Conservation (phyloP, 2,329 filamentous ascomycete species). For the Microdochium nivale region DNA sequence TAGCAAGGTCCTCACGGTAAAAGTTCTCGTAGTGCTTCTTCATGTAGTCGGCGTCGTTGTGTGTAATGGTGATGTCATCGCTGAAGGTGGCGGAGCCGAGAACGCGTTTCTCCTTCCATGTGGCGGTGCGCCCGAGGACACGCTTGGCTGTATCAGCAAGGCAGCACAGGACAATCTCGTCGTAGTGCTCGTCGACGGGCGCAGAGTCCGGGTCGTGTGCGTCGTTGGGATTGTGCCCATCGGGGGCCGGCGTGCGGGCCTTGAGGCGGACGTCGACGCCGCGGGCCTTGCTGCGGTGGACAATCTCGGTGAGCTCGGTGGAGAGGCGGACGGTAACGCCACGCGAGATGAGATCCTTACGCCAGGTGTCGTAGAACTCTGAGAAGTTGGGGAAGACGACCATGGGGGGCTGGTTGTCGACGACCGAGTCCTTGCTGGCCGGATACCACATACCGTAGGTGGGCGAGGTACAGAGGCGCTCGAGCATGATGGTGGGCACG, state of each 20-base stretch:
- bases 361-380: conserved; percentile 45
- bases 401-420: conserved; percentile 45
- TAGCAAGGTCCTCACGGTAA: conserved; percentile 37
- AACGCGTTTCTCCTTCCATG: conserved; percentile 54
- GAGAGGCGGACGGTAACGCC: conserved; percentile 44
- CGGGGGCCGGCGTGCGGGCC: conserved; percentile 23
- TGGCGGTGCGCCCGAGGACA: conserved; percentile 48
- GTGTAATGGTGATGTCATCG: conserved; percentile 64
- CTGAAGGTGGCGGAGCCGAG: conserved; percentile 63
- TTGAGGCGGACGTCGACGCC: conserved; percentile 38
- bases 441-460: conserved; percentile 53
- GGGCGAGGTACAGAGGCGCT: conserved; percentile 26
- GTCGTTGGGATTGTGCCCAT: conserved; percentile 20
- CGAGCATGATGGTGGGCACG: conserved; percentile 23
- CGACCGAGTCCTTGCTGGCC: conserved; percentile 17
- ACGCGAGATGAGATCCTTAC: conserved; percentile 34
- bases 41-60: conserved; percentile 58
- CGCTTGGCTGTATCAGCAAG: conserved; percentile 56
- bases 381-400: conserved; percentile 48
- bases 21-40: conserved; percentile 59
- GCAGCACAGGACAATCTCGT: conserved; percentile 59
- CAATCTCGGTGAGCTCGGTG: conserved; percentile 40
- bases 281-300: conserved; percentile 32
- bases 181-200: conserved; percentile 48
- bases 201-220: conserved; percentile 18